A percentile compares a stretch with the other conserved stretches of the same genome.
These are phyloP conservation scores for Rhizopogon vesiculosus DNA, from an alignment of 768 basidiomycete genomes.

Conservation along the genomic window DNA sequence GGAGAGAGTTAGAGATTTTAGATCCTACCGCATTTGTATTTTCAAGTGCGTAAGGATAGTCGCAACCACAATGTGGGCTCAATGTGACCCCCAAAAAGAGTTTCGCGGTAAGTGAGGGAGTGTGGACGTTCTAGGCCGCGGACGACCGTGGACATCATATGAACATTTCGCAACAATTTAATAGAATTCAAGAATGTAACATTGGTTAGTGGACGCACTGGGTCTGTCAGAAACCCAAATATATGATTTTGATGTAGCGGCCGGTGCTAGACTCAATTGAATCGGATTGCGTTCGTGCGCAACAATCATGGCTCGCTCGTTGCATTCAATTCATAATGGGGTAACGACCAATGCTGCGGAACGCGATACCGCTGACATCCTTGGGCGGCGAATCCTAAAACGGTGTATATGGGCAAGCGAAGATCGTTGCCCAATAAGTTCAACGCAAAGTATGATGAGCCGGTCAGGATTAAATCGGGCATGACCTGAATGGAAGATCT, in stretches of 20 bases:
- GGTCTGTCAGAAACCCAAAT: not conserved
- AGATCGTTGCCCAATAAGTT: conserved; percentile 18
- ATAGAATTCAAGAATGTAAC: not conserved
- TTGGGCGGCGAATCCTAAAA: conserved; percentile 23
- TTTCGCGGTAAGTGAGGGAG: not conserved
- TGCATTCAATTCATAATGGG: not conserved
- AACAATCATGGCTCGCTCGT: not conserved
- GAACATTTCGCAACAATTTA: not conserved
- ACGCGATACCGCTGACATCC: conserved; percentile 5
- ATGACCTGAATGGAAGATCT: not conserved
- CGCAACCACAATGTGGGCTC: not conserved
- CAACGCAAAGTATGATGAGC: not conserved
- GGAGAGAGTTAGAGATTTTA: not conserved
- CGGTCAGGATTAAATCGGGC: not conserved
- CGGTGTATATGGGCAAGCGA: conserved; percentile 23
- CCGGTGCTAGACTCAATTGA: not conserved
- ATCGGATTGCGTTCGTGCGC: not conserved
- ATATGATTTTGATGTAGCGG: not conserved
- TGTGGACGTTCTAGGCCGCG: not conserved
- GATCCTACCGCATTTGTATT: conserved; percentile 4
- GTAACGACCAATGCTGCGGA: too few species aligned
- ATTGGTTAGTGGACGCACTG: not conserved
- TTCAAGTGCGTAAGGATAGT: not conserved
- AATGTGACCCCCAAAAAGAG: not conserved
- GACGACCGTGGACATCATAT: not conserved